These are phyloP conservation scores for Penicillium expansum DNA, from an alignment of 2,329 filamentous ascomycete species.

Conservation along the genomic window DNA sequence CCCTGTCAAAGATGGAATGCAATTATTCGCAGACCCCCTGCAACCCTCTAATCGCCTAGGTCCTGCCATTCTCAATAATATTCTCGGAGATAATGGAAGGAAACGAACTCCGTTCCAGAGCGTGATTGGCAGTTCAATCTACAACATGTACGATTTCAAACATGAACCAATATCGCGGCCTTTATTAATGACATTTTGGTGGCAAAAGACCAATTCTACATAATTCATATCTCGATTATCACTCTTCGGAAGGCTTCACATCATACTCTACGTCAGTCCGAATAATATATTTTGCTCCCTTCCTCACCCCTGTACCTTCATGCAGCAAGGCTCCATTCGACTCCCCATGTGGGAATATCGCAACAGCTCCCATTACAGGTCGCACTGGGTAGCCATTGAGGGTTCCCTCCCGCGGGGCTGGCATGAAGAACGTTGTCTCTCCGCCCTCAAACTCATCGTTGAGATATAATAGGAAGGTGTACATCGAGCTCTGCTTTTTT, in stretches of 20 bases:
- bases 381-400: conserved; percentile 68
- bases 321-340: conserved; percentile 63
- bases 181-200: not conserved
- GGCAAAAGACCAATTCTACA: not conserved
- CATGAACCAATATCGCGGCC: not conserved
- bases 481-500: conserved; percentile 64
- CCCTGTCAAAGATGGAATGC: not conserved
- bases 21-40: too few species aligned
- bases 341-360: conserved; percentile 69
- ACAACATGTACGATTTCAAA: not conserved
- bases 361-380: conserved; percentile 66
- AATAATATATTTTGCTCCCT: conserved; percentile 67
- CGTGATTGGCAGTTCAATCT: not conserved
- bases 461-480: conserved; percentile 67
- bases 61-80: too few species aligned
- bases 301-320: conserved; percentile 68
- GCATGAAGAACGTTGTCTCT: conserved; percentile 69
- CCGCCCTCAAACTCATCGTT: conserved; percentile 71
- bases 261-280: conserved; percentile 70
- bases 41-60: too few species aligned
- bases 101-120: too few species aligned
- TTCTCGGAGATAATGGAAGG: too few species aligned
- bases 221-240: conserved; percentile 2
- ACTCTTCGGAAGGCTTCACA: conserved; percentile 37
- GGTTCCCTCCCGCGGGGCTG: conserved; percentile 60